Conservation (phyloP, 2,329 filamentous ascomycete genomes). For the Fusarium coffeatum region DNA sequence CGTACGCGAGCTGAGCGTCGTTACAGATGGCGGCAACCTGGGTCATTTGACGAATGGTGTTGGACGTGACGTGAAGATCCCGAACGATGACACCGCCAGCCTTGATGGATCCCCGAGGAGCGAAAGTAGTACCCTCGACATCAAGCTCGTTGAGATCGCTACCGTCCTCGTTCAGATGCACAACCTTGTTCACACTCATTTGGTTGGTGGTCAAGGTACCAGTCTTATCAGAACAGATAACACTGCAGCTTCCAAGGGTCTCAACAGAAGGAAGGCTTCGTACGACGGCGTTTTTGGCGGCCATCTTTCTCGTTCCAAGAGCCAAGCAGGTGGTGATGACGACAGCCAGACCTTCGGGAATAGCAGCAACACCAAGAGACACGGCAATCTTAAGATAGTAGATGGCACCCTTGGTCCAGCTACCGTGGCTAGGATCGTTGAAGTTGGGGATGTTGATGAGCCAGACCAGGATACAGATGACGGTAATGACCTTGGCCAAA, state of each 20-base stretch:
- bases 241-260: slow-evolving; percentile 97
- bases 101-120: slow-evolving; percentile 80
- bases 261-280: slow-evolving; percentile 96
- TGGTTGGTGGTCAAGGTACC: slow-evolving; percentile 98
- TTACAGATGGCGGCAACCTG: slow-evolving; percentile 85
- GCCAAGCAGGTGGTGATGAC: slow-evolving; percentile 99
- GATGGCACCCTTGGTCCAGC: slow-evolving; percentile 95
- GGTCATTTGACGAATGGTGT: slow-evolving; percentile 82
- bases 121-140: slow-evolving; percentile 92
- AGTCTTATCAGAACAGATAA: slow-evolving; percentile 99
- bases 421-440: slow-evolving; percentile 91
- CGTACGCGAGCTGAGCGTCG: slow-evolving; percentile 84
- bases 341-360: slow-evolving; percentile 95
- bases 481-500: slow-evolving; percentile 96
- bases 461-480: slow-evolving; percentile 97
- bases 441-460: slow-evolving; percentile 98
- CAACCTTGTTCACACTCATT: slow-evolving; percentile 97
- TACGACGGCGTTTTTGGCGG: slow-evolving; percentile 96
- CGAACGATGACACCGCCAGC: slow-evolving; percentile 74
- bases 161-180: slow-evolving; percentile 81
- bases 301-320: slow-evolving; percentile 97
- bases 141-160: slow-evolving; percentile 84
- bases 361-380: slow-evolving; percentile 95
- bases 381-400: slow-evolving; percentile 99
- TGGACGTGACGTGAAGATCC: slow-evolving; percentile 76